Base-by-base conservation (phyloP, 1,139 yeast genomes). In the Nadsonia starkeyi-henricii region DNA sequence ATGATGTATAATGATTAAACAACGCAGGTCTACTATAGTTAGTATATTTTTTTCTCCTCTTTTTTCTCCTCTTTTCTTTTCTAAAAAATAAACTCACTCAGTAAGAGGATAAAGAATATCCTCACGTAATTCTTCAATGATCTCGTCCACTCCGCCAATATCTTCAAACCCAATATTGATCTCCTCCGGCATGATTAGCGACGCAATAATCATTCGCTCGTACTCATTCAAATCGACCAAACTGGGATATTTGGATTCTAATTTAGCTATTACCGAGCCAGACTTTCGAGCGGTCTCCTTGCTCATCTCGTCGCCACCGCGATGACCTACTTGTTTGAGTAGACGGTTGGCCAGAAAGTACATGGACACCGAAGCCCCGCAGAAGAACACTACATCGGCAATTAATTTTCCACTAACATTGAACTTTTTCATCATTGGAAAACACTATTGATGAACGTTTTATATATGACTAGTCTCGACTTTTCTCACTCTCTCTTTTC, bases 61-160 rank as follows among this genome's bases (percentile, higher is more conserved):
- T n/a, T n/a, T n/a, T n/a, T n/a, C n/a, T n/a, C n/a, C n/a, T n/a
- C n/a, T n/a, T n/a, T n/a, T n/a, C n/a, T n/a, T n/a, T n/a, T n/a
- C n/a, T n/a, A n/a, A n/a, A n/a, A n/a, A n/a, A n/a, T n/a, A n/a
- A n/a, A 42, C 42, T n/a, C 36, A 69, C 64, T 72, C 80, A 1
- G 95, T 88, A 49, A 91, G 70, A 0, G 98, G 98, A 57, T 85
- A 79, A 46, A 91, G 76, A 12, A 91, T 95, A 48, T 89, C 77
- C 64, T 91, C 98, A 55, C 85, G 74, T 47, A 47, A 33, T 19
- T 43, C 39, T 39, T 45, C 33, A 43, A 47, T 41, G 33, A 36
- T 36, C 39, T 43, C 19, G 33, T 47, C 13, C 12, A 9, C 43
- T 2, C 46, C n/a, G 46, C 44, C n/a, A 43, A 47, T n/a, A 43